These are phyloP conservation scores for Pulveroboletus sp. DNA, from an alignment of 768 basidiomycete species.

Conservation along the genomic window DNA sequence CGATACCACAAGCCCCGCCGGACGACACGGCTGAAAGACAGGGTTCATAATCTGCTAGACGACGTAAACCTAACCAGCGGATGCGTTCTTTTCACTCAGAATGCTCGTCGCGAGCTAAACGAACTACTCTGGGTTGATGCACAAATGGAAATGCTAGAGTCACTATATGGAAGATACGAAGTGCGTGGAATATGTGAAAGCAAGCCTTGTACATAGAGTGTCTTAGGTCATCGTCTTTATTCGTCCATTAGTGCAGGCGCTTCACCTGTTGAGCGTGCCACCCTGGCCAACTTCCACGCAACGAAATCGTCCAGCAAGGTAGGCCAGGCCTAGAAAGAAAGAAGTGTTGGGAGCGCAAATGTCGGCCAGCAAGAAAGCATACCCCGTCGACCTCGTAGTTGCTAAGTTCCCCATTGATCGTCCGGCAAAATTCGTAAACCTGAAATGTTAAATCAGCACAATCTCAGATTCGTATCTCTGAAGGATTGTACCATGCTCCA, in stretches of 20 bases:
- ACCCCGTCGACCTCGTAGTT: conserved; percentile 78
- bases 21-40: background rate
- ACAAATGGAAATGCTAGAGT: conserved; percentile 10
- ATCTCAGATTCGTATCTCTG: background rate
- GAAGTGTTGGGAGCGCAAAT: conserved; percentile 1
- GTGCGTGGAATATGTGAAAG: background rate
- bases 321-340: conserved; percentile 65
- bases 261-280: conserved; percentile 1
- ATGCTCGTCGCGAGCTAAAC: background rate
- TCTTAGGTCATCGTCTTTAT: conserved; percentile 6
- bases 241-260: background rate
- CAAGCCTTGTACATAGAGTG: conserved; percentile 11
- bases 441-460: conserved; percentile 23
- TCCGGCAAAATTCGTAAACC: conserved; percentile 74
- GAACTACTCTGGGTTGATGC: background rate
- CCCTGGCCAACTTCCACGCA: conserved; percentile 48
- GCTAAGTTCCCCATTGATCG: conserved; percentile 52
- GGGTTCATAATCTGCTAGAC: background rate
- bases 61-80: background rate
- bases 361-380: conserved; percentile 21
- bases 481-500: conserved; percentile 68
- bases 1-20: background rate
- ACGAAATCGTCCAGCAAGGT: conserved; percentile 79
- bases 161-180: conserved; percentile 12
- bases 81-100: too few relatives aligned